Evolutionary conservation across 495 filamentous ascomycete genomes (phyloP).

Genomic region (Glutinoglossum americanum): DNA sequence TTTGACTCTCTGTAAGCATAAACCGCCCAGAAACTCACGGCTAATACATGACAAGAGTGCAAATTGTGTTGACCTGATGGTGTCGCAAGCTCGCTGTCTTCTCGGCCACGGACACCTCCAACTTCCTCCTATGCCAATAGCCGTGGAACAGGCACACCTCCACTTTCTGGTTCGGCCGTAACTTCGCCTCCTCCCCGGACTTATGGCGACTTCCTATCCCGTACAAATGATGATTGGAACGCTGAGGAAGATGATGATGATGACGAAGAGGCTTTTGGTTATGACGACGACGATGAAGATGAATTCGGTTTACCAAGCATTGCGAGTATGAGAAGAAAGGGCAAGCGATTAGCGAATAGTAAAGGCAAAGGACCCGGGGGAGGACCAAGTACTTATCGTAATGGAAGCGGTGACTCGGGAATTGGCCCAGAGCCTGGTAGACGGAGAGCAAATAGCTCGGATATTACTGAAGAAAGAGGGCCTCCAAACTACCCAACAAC

Average conservation of each 20-base stretch:
- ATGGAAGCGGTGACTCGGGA: constrained; percentile 3
- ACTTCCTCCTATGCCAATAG: constrained; percentile 11
- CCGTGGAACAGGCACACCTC: constrained; percentile 11
- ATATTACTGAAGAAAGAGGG: constrained; percentile 81
- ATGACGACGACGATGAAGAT: constrained; percentile 71
- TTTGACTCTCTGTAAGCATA: constrained; percentile 44
- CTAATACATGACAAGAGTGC: background rate
- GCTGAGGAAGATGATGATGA: constrained; percentile 38
- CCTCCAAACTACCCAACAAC: constrained; percentile 70
- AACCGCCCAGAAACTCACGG: background rate
- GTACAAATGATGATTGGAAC: constrained; percentile 57
- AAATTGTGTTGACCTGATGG: background rate
- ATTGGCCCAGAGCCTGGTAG: constrained; percentile 13
- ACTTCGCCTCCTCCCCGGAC: constrained; percentile 41
- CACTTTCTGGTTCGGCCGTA: constrained; percentile 27
- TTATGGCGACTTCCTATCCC: constrained; percentile 56
- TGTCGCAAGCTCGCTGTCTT: constrained; percentile 1
- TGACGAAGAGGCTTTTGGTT: constrained; percentile 38
- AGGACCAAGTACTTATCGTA: background rate
- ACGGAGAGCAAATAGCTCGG: constrained; percentile 51
- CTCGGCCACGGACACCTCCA: constrained; percentile 29
- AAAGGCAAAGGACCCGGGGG: constrained; percentile 28
- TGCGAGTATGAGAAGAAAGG: constrained; percentile 62
- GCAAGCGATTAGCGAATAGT: constrained; percentile 25
- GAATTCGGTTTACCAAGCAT: constrained; percentile 87